Evolutionary conservation across 108 stramenopile genomes (phyloP), one percentile per base, ranked within the genome.

Genomic region (Cyclotella kingstonii): DNA sequence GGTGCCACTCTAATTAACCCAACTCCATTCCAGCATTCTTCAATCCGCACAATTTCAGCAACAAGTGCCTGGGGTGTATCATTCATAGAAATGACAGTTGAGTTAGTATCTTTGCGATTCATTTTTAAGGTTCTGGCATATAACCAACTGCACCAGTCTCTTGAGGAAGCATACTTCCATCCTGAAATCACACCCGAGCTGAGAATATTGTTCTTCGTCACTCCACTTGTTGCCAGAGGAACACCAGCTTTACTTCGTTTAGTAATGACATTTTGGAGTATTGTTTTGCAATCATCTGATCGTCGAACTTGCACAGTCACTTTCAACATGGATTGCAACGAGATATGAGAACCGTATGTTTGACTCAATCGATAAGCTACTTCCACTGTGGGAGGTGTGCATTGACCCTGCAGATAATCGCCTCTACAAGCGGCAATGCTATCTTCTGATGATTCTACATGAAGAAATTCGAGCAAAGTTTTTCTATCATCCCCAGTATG

Each of bases 1-100:
- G 55, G 62, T 17, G 14, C 9, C 21, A 38, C 55, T 2, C 59
- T 25, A 5, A 73, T 14, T 44, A 73, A 51, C 23, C 44, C 39
- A 2, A 73, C 71, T 19, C 54, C 71, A 53, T 64, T 65, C 71
- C 71, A 73, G 45, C 38, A 28, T 43, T 73, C 71, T 49, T 73
- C 71, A 40, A 73, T 59, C 34, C 45, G 35, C 0, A 73, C 63
- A 38, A 64, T 57, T 14, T 73, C 71, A 0, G 55, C 71, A 22
- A 73, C 63, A 52, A 64, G 44, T 28, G 48, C 21, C 30, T 60
- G 43, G 8, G 22, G 8, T 18, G 4, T 19, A n/a, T 25, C 2
- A 45, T 45, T 17, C 3, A 2, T 10, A 38, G 15, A 21, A 14
- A 7, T 12, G 10, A 38, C 11, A 9, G 36, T 9, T 15, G 53